Percentiles rank a stretch among this genome's conserved stretches.
phyloP scores from a whole-genome alignment of 441 rosid genomes.

The Pelargonium myrrhifolium region DNA sequence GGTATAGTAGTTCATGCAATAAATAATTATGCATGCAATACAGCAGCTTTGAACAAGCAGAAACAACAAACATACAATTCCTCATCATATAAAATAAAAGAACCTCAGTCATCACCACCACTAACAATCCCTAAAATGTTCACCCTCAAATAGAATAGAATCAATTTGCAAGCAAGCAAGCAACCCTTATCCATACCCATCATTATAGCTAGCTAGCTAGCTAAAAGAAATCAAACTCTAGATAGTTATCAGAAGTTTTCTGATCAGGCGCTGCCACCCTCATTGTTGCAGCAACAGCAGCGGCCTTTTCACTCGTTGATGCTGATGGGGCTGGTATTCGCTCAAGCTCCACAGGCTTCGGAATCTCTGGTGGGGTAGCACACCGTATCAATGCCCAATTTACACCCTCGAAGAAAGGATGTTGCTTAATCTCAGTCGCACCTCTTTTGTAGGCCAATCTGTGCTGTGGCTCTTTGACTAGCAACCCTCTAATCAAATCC shows the following conservation, averaged over 20 bases:
- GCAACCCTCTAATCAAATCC: slow-evolving; percentile 72
- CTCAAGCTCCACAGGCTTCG: slow-evolving; percentile 68
- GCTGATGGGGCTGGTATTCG: slow-evolving; percentile 33
- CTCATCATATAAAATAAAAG: slow-evolving; percentile 36
- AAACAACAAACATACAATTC: slow-evolving; percentile 38
- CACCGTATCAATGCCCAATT: slow-evolving; percentile 97
- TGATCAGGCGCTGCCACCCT: slow-evolving; percentile 27
- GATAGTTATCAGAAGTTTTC: slow-evolving; percentile 78
- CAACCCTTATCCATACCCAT: too few relatives aligned
- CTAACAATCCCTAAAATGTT: slow-evolving; percentile 28
- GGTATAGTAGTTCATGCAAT: slow-evolving; percentile 7
- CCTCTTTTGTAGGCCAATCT: slow-evolving; percentile 90
- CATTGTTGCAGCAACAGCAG: slow-evolving; percentile 18
- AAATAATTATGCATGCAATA: slow-evolving; percentile 14
- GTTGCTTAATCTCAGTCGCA: slow-evolving; percentile 98
- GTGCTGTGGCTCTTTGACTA: slow-evolving; percentile 87
- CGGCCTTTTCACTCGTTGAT: slow-evolving; percentile 49
- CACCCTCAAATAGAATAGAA: too few relatives aligned
- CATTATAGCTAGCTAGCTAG: too few relatives aligned
- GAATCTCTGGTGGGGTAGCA: slow-evolving; percentile 96
- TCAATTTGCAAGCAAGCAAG: too few relatives aligned
- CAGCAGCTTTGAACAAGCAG: slow-evolving; percentile 19
- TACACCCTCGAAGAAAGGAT: slow-evolving; percentile 91
- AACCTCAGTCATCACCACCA: slow-evolving; percentile 26
- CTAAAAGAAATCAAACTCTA: slow-evolving; percentile 98